These are phyloP conservation scores for Torulaspora globosa DNA, from an alignment of 1,139 yeast species.

Conservation along the genomic window DNA sequence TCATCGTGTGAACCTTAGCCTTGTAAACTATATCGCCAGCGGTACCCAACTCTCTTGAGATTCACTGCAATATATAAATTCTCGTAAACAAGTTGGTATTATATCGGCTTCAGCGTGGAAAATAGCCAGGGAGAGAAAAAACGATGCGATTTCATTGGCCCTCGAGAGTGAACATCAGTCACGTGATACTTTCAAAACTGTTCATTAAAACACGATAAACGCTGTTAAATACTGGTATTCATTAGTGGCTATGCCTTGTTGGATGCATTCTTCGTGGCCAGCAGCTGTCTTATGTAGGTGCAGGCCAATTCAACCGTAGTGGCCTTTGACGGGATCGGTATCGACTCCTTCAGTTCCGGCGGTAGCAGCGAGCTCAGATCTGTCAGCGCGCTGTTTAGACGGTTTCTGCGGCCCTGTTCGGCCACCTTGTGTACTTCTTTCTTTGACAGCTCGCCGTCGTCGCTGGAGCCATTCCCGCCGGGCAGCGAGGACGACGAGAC, in stretches of 20 bases:
- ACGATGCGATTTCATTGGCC: conserved; percentile 7
- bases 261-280: conserved; percentile 11
- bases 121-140: conserved; percentile 1
- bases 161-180: neutral
- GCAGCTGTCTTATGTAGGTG: conserved; percentile 54
- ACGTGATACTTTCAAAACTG: neutral
- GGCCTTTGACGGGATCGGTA: conserved; percentile 74
- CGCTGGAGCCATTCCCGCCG: conserved; percentile 13
- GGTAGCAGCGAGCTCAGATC: conserved; percentile 72
- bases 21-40: neutral
- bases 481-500: conserved; percentile 6
- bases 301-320: conserved; percentile 91
- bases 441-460: conserved; percentile 38
- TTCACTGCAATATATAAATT: neutral
- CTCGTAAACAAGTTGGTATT: neutral
- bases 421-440: conserved; percentile 88
- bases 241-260: neutral
- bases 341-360: conserved; percentile 53
- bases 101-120: conserved; percentile 2
- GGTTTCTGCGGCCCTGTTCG: conserved; percentile 90
- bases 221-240: neutral
- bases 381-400: conserved; percentile 82
- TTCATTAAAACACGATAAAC: neutral
- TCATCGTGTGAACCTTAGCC: conserved; percentile 37
- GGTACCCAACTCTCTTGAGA: neutral